These are phyloP conservation scores for Zangia roseola DNA, from an alignment of 768 basidiomycete species.

Conservation along the genomic window DNA sequence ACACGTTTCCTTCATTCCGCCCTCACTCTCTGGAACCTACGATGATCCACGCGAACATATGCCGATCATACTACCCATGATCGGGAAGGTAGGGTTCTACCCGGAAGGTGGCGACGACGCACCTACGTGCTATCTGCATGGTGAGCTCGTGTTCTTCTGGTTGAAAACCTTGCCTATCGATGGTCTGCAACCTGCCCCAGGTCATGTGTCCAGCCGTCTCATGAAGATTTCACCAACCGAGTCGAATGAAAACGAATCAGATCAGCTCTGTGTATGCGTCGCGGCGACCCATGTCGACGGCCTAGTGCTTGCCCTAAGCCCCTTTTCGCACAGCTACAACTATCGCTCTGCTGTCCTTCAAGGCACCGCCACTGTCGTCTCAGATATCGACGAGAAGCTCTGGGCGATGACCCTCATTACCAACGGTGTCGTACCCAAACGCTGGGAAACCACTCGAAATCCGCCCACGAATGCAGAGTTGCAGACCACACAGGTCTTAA, in stretches of 20 bases:
- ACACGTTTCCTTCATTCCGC: slow-evolving; percentile 25
- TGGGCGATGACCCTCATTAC: slow-evolving; percentile 26
- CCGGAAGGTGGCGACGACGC: slow-evolving; percentile 2
- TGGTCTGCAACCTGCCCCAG: slow-evolving; percentile 1
- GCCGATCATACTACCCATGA: slow-evolving; percentile 27
- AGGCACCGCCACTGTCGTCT: slow-evolving; percentile 14
- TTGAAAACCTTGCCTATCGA: not conserved
- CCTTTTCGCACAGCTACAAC: slow-evolving; percentile 28
- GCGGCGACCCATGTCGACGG: slow-evolving; percentile 27
- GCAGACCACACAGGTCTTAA: slow-evolving; percentile 24
- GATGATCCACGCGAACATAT: slow-evolving; percentile 10
- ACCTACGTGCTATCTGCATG: slow-evolving; percentile 23
- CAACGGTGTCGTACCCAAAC: slow-evolving; percentile 19
- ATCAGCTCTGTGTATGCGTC: slow-evolving; percentile 19
- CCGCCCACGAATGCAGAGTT: slow-evolving; percentile 22
- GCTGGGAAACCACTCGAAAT: slow-evolving; percentile 22
- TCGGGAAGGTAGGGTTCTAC: slow-evolving; percentile 24
- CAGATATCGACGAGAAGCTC: slow-evolving; percentile 20
- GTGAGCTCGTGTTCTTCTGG: slow-evolving; percentile 5
- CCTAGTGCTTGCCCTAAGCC: slow-evolving; percentile 21
- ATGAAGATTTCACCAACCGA: slow-evolving; percentile 20
- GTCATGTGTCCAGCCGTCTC: slow-evolving; percentile 24
- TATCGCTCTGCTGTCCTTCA: slow-evolving; percentile 26
- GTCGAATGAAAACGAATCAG: not conserved
- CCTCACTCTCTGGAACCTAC: slow-evolving; percentile 10